A percentile compares a stretch with the other conserved stretches of the same genome.
Conservation (phyloP, 305 asterid genomes). For the Solanum aculeatissimum region DNA sequence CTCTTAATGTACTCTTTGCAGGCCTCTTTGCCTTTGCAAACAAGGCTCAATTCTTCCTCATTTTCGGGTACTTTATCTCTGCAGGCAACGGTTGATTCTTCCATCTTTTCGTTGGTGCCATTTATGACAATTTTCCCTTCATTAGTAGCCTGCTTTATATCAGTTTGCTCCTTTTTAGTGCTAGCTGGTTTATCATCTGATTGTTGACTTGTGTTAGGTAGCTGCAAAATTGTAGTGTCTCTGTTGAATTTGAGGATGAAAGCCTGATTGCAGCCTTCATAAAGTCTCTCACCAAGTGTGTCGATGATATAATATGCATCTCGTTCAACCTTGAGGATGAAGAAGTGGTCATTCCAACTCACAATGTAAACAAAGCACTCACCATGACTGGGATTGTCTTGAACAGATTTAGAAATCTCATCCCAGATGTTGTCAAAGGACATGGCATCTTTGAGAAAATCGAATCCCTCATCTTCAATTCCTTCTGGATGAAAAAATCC, state of each 20-base stretch:
- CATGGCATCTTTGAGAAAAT: conserved; percentile 64
- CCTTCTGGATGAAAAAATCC: conserved; percentile 76
- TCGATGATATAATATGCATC: conserved; percentile 63
- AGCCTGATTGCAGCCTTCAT: conserved; percentile 79
- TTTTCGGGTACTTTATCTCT: background rate
- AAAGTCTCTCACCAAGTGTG: conserved; percentile 77
- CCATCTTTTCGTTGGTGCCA: conserved; percentile 8
- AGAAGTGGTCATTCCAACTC: conserved; percentile 85
- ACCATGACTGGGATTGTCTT: background rate
- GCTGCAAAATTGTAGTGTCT: conserved; percentile 29
- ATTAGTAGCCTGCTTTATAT: conserved; percentile 2
- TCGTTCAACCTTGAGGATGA: conserved; percentile 54
- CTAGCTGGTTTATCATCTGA: conserved; percentile 10
- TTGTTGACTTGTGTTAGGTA: conserved; percentile 9
- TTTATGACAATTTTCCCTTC: background rate
- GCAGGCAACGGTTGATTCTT: conserved; percentile 13
- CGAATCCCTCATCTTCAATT: conserved; percentile 40
- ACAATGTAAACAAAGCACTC: conserved; percentile 39
- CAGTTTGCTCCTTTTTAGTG: conserved; percentile 8
- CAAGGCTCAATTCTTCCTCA: conserved; percentile 12
- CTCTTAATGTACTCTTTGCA: conserved; percentile 80
- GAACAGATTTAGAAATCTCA: conserved; percentile 29
- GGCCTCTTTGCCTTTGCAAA: conserved; percentile 48
- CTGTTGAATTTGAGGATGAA: conserved; percentile 57
- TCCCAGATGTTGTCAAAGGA: conserved; percentile 81